Percentiles rank a stretch among this genome's conserved stretches.
Conservation (phyloP, 495 filamentous ascomycete genomes). For the Trichodelitschia bisporula region DNA sequence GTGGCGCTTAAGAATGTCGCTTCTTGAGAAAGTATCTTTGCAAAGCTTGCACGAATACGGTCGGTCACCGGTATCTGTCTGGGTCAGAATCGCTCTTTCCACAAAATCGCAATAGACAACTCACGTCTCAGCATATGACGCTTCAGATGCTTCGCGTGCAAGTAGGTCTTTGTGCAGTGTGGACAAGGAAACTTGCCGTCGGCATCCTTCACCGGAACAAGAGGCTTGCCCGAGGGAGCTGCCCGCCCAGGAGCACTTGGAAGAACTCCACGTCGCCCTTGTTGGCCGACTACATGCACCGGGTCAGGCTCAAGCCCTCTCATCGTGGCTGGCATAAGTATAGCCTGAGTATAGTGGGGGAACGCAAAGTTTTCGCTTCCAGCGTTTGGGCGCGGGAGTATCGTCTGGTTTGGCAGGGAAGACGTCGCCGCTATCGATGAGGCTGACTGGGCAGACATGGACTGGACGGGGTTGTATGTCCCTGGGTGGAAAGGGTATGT, state of each 20-base stretch:
- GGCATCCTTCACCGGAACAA: conserved; percentile 79
- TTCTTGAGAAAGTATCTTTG: conserved; percentile 94
- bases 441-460: too few relatives aligned
- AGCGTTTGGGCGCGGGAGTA: too few relatives aligned
- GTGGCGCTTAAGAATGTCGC: conserved; percentile 94
- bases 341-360: too few relatives aligned
- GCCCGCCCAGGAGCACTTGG: conserved; percentile 71
- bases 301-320: conserved; percentile 40
- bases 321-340: too few relatives aligned
- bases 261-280: conserved; percentile 68
- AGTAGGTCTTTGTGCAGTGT: conserved; percentile 91
- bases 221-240: too few relatives aligned
- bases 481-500: too few relatives aligned
- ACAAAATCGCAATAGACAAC: conserved; percentile 17
- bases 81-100: conserved; percentile 6
- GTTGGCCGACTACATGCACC: conserved; percentile 77
- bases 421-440: too few relatives aligned
- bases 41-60: conserved; percentile 94
- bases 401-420: too few relatives aligned
- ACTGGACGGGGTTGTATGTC: too few relatives aligned
- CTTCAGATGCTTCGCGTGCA: conserved; percentile 94
- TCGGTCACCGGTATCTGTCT: conserved; percentile 72
- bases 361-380: too few relatives aligned
- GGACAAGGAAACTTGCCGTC: conserved; percentile 95
- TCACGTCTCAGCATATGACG: conserved; percentile 84